Percentiles rank a stretch among this genome's conserved stretches.
These are phyloP conservation scores for Populus pruinosa DNA, from an alignment of 345 rosid genomes.

Conservation along the genomic window DNA sequence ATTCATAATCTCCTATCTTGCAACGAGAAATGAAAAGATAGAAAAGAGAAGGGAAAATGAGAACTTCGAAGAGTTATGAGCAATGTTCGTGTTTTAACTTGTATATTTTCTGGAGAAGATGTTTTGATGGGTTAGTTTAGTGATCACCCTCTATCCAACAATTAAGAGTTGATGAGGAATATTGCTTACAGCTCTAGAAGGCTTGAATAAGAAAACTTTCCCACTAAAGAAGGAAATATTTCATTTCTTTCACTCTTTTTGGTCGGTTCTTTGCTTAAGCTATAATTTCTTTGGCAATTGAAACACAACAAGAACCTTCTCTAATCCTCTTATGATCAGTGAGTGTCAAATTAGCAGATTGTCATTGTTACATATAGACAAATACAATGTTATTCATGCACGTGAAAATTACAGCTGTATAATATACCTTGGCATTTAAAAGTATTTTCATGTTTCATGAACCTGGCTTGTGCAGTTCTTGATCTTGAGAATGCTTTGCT, in stretches of 20 bases:
- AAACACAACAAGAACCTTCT: neutral
- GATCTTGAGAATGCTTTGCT: neutral
- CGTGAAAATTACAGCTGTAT: neutral
- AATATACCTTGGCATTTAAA: neutral
- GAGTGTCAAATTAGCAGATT: neutral
- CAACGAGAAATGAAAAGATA: neutral
- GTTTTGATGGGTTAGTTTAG: neutral
- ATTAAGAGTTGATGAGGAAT: neutral
- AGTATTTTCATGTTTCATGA: neutral
- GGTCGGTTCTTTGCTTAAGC: neutral
- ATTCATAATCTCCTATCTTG: neutral
- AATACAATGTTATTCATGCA: neutral
- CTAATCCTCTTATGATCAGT: neutral
- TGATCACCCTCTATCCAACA: neutral
- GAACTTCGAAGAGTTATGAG: neutral
- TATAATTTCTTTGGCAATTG: neutral
- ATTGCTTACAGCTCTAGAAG: neutral
- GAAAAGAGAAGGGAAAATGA: neutral
- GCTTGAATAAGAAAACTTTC: neutral
- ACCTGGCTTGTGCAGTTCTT: neutral
- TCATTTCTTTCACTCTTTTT: neutral
- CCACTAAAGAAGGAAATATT: neutral
- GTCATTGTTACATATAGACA: neutral
- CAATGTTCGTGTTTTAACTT: neutral
- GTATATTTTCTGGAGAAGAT: neutral